Evolutionary conservation across 1,139 yeast species (phyloP), one percentile per base, ranked within the genome.

Genomic region (Barnettozyma hawaiiensis): DNA sequence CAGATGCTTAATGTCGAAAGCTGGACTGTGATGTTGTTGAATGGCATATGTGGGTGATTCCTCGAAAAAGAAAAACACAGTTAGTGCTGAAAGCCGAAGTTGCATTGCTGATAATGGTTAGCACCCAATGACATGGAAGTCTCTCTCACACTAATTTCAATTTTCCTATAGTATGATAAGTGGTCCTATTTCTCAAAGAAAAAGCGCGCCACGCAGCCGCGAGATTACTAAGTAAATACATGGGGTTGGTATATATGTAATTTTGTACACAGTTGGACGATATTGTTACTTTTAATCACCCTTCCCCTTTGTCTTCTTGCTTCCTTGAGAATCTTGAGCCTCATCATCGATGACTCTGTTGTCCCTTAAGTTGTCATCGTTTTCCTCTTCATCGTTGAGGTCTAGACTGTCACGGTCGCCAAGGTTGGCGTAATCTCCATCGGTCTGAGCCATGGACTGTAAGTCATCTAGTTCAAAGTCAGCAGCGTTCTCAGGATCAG

Each of bases 401-500:
- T 51, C 47, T 35, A 55, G 31, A 37, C 55, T 52, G 37, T 55
- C 59, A 22, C 51, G 54, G 32, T 55, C 56, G 24, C 50, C 44
- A 6, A 48, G 16, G 37, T 51, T 46, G 10, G 49, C 44, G 32
- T 53, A 51, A 2, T 49, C 49, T 14, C 49, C 56, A 23, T 60
- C 64, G 7, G 36, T 73, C 29, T 69, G 66, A 42, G 76, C 81
- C 41, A 81, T 59, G 41, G 85, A 75, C 39, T 85, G 80, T 44
- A 84, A 64, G 55, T 83, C 92, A 55, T 84, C 90, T 47, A 83
- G 70, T 57, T 83, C 92, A 58, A 83, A 83, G 53, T 83, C 94
- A 39, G 79, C 86, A 31, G 75, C 83, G 33, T 75, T 79, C 47
- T 78, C 85, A 38, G 80, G 85, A 48, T 81, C 89, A 31, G 90